Conservation (phyloP, 176 grass and related monocot species). For the Hordeum marinum region DNA sequence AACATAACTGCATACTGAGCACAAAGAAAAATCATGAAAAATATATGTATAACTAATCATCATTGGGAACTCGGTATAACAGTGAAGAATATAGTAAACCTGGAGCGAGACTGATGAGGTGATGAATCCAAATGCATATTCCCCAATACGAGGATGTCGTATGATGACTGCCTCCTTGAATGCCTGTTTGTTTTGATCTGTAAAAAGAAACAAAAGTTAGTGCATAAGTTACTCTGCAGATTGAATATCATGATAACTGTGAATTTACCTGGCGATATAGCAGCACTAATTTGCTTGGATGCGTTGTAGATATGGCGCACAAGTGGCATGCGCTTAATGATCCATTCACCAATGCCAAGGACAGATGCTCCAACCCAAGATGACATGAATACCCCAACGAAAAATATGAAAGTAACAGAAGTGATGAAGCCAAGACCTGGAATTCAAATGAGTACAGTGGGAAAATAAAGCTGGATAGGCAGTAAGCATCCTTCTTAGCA, state of each 20-base stretch:
- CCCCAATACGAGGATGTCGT: conserved; percentile 88
- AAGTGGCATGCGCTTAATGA: conserved; percentile 98
- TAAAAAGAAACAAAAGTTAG: conserved; percentile 23
- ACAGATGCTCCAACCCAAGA: conserved; percentile 95
- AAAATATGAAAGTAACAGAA: conserved; percentile 88
- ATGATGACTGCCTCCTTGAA: conserved; percentile 99
- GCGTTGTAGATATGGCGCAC: conserved; percentile 99
- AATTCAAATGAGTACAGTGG: conserved; percentile 11
- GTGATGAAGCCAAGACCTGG: conserved; percentile 93
- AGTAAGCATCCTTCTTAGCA: background rate
- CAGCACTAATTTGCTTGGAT: conserved; percentile 98
- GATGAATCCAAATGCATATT: conserved; percentile 98
- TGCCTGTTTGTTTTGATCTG: conserved; percentile 97
- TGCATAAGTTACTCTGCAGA: background rate
- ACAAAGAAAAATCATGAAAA: background rate
- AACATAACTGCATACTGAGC: background rate
- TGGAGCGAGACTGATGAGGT: conserved; percentile 92
- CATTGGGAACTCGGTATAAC: background rate
- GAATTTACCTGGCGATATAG: conserved; percentile 86
- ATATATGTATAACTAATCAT: background rate
- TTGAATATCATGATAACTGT: background rate
- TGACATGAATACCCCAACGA: conserved; percentile 96
- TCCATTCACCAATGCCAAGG: conserved; percentile 95
- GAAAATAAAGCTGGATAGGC: background rate
- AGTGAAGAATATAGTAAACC: conserved; percentile 33